Percentiles rank a stretch among this genome's conserved stretches.
These are phyloP conservation scores for Calycina marina DNA, from an alignment of 2,329 filamentous ascomycete genomes.

Conservation along the genomic window DNA sequence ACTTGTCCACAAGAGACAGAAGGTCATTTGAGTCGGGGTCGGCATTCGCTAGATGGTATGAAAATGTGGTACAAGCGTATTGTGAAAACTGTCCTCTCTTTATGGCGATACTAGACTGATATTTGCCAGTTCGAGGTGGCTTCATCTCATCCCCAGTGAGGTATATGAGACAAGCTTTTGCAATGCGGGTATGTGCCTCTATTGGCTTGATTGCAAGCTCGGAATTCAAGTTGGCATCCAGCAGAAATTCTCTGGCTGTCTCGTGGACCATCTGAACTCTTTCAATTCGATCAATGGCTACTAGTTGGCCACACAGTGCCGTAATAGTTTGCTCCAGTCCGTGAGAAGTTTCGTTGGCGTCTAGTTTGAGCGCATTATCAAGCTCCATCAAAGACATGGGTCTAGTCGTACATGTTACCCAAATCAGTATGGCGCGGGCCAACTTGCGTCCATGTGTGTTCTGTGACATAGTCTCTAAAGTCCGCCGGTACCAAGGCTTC, in stretches of 20 bases:
- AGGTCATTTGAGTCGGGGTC: conserved; percentile 9
- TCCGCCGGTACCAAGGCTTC: conserved; percentile 10
- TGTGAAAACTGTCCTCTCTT: conserved; percentile 4
- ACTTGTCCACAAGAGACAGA: conserved; percentile 11
- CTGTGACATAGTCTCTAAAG: conserved; percentile 5
- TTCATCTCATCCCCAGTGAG: conserved; percentile 11
- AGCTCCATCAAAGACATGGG: conserved; percentile 17
- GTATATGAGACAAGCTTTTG: conserved; percentile 15
- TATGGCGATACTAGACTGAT: not conserved
- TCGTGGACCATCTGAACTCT: conserved; percentile 18
- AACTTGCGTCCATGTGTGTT: conserved; percentile 14
- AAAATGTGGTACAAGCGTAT: conserved; percentile 19
- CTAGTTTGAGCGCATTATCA: conserved; percentile 17
- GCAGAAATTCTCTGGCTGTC: conserved; percentile 20
- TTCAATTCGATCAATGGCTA: conserved; percentile 12
- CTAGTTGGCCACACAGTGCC: conserved; percentile 21
- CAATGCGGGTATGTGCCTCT: conserved; percentile 16
- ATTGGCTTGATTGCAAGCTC: conserved; percentile 16
- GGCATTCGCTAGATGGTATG: conserved; percentile 14
- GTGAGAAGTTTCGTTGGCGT: conserved; percentile 16
- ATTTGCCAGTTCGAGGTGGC: not conserved
- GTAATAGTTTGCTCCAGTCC: conserved; percentile 14
- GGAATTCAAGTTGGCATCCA: conserved; percentile 10
- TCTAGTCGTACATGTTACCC: conserved; percentile 16
- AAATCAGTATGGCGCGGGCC: conserved; percentile 17